Base-by-base conservation (phyloP, 441 rosid genomes). In the Syzygium malaccense region DNA sequence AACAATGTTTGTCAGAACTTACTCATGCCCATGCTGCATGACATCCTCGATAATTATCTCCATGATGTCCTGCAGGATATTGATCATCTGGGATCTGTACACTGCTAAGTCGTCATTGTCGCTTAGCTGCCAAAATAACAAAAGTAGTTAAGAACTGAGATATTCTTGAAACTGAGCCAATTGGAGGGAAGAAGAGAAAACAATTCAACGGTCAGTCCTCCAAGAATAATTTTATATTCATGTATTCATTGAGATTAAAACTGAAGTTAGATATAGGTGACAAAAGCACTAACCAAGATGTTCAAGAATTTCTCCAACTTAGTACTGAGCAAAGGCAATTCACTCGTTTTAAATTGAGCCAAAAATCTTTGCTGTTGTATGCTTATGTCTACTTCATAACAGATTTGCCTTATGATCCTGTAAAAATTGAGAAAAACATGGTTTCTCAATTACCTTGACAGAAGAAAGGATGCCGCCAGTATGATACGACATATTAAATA, bases 1-100 rank as follows among this genome's bases (percentile, higher is more conserved):
- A 85, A 79, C 51, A 71, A 66, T 25, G 87, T 88, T 28, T 89
- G 87, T 71, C 88, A 88, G 89, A 86, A 94, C 99, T 96, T 95
- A 98, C 99, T 87, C 94, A 45, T 90, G 92, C 53, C 99, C 98
- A 57, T 94, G 91, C 86, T 85, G 66, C 99, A 97, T 97, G 85
- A 97, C 89, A 93, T 98, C 97, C 88, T 96, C 93, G 26, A 86
- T 93, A 86, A 97, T 94, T 89, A 98, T 95, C 92, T 98, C 99
- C 89, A 97, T 92, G 90, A 97, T 96, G 90, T 97, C 99, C 90
- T 98, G 99, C 56, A 98, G 99, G 91, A 95, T 91, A 94, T 96
- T 96, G 91, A 96, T 92, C 92, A 97, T 97, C 90, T 94, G 96
- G 92, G 98, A 90, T 92, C 66, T 94, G 94, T 93, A 92, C 28